Base-by-base conservation (phyloP, 768 basidiomycete species). In the Rickenella mellea region DNA sequence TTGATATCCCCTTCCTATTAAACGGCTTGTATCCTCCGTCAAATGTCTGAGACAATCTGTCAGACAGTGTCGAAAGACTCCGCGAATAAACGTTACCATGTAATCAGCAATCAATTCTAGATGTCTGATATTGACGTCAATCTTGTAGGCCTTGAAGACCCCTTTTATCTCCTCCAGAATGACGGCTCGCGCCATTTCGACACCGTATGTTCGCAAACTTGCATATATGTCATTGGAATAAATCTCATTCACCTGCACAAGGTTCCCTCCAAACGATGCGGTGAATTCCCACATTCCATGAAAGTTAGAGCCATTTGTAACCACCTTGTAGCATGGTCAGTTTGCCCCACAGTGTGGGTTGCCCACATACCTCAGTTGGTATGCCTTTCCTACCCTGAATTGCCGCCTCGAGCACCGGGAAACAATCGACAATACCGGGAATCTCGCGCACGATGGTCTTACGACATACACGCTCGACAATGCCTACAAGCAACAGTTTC, bases 1-100 rank as follows among this genome's bases (percentile, higher is more conserved):
- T 78, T 19, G 88, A 83, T 44, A 99, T 85, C 41, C 96, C 96
- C 49, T 84, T 89, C 33, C 96, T 83, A 63, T 97, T 99, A 68
- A 98, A 99, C 2, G 96, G 91, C 64, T 89, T 94, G 70, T 93
- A 99, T 22, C 85, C 91, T 24, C 96, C 96, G 42, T 97, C 93
- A 59, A 91, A 97, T 0, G 96, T 98, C 94, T 98, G 41, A 19
- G 17, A 14, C 41, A 44, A 39, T 17, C 27, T 27, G 9, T 21
- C 22, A 49, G n/a, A 35, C 2, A 9, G 28, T 19, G 29, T 28
- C 24, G 20, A 40, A 44, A 40, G 26, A 11, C 28, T 24, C 24
- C 17, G 25, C 24, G 28, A 38, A 36, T 25, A 42, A 55, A 11
- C 54, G 83, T 51, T 55, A 94, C 94, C 96, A 99, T 99, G 60